phyloP scores from a whole-genome alignment of 2,329 filamentous ascomycete genomes.

The Beauveria varroae region DNA sequence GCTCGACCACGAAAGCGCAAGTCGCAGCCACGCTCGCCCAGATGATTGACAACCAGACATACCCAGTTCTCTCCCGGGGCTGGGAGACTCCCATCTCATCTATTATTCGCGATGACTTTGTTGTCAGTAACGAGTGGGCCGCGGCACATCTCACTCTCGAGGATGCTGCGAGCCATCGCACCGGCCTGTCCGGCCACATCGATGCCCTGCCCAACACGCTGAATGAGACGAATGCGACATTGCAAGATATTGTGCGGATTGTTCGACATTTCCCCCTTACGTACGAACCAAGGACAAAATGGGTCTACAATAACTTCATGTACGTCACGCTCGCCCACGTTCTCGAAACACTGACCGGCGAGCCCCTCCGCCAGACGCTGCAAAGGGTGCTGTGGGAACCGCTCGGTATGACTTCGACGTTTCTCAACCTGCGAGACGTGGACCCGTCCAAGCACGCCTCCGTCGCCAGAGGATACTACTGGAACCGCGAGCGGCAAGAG shows the following conservation, averaged over 20 bases:
- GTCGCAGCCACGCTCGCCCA: constrained; percentile 42
- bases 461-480: constrained; percentile 37
- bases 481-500: constrained; percentile 20
- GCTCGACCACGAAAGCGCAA: constrained; percentile 50
- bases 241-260: constrained; percentile 31
- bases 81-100: constrained; percentile 41
- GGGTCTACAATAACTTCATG: constrained; percentile 45
- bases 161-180: constrained; percentile 46
- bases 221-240: constrained; percentile 23
- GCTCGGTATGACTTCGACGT: constrained; percentile 39
- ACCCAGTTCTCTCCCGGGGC: constrained; percentile 23
- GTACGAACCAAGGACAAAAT: constrained; percentile 35
- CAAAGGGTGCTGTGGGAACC: constrained; percentile 35
- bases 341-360: constrained; percentile 33
- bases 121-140: constrained; percentile 36
- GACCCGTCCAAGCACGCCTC: constrained; percentile 13
- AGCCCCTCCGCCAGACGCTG: constrained; percentile 33
- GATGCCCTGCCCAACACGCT: constrained; percentile 15
- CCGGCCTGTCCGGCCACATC: constrained; percentile 39
- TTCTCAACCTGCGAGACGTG: constrained; percentile 23
- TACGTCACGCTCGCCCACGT: constrained; percentile 37
- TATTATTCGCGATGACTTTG: constrained; percentile 45
- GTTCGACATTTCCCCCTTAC: constrained; percentile 38
- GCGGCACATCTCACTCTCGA: constrained; percentile 45
- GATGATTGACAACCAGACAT: constrained; percentile 36